phyloP scores from a whole-genome alignment of 495 filamentous ascomycete species.

The Tuber microsphaerosporum region DNA sequence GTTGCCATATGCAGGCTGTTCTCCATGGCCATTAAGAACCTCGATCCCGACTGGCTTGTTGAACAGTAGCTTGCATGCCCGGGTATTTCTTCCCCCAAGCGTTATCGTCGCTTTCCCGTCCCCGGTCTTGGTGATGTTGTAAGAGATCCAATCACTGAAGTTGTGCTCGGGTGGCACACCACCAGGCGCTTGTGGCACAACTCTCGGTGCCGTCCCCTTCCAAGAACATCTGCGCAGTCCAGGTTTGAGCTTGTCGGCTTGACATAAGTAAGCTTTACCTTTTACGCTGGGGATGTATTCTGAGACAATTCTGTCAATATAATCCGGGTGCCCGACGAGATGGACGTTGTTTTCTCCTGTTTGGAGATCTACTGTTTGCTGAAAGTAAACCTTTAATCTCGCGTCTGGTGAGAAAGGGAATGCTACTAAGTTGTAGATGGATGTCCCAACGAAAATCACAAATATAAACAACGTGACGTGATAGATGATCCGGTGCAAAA shows the following conservation, averaged over 20 bases:
- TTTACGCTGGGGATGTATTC: slow-evolving; percentile 62
- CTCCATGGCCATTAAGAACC: slow-evolving; percentile 53
- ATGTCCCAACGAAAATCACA: slow-evolving; percentile 63
- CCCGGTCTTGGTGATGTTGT: slow-evolving; percentile 50
- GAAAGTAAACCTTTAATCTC: slow-evolving; percentile 79
- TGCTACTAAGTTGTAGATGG: slow-evolving; percentile 78
- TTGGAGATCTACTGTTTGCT: slow-evolving; percentile 73
- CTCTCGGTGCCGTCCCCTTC: slow-evolving; percentile 58
- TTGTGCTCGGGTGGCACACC: slow-evolving; percentile 47
- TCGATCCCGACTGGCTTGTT: slow-evolving; percentile 52
- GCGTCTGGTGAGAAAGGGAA: slow-evolving; percentile 78
- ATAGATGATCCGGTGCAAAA: slow-evolving; percentile 76
- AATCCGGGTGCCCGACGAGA: slow-evolving; percentile 65
- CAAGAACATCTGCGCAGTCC: slow-evolving; percentile 64
- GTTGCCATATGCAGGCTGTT: slow-evolving; percentile 53
- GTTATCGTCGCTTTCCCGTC: slow-evolving; percentile 47
- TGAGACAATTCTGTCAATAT: slow-evolving; percentile 58
- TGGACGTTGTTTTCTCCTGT: slow-evolving; percentile 60
- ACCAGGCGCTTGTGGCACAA: slow-evolving; percentile 45
- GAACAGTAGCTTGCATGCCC: slow-evolving; percentile 63
- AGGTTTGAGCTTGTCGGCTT: slow-evolving; percentile 32
- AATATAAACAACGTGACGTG: slow-evolving; percentile 74
- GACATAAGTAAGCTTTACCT: slow-evolving; percentile 56
- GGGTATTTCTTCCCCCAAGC: slow-evolving; percentile 58
- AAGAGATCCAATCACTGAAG: slow-evolving; percentile 57